Evolutionary conservation across 2,329 filamentous ascomycete genomes (phyloP).

Genomic region (Apiospora pterosperma): DNA sequence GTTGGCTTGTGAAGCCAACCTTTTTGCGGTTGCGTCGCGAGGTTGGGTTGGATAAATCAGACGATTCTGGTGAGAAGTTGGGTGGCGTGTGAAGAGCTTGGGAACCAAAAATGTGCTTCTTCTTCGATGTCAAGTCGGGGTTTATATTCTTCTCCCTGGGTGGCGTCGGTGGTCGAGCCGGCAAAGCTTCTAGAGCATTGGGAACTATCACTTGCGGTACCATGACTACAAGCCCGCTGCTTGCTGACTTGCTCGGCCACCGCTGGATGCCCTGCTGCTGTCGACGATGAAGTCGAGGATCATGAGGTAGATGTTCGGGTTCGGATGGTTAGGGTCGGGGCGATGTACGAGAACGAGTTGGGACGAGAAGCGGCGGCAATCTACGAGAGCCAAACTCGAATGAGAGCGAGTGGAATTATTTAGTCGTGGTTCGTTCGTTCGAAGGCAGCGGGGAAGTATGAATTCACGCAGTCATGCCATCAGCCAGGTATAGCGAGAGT

Average conservation of each 20-base stretch:
- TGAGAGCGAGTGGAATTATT: background rate
- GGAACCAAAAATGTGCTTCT: constrained; percentile 32
- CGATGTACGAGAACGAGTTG: background rate
- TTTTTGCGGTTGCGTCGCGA: constrained; percentile 47
- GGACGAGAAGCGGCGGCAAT: background rate
- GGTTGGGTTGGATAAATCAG: constrained; percentile 38
- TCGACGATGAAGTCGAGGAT: background rate
- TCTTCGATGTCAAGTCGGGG: constrained; percentile 23
- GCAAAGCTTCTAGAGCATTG: constrained; percentile 46
- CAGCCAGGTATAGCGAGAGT: background rate
- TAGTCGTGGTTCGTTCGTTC: background rate
- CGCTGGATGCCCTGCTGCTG: constrained; percentile 11
- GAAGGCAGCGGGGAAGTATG: background rate
- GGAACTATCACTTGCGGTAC: constrained; percentile 31
- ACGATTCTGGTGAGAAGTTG: constrained; percentile 41
- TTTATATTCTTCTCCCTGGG: constrained; percentile 52
- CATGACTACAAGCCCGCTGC: constrained; percentile 31
- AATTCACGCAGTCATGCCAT: background rate
- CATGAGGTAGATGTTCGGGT: constrained; percentile 4
- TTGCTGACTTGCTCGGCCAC: constrained; percentile 22
- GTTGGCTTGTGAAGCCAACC: constrained; percentile 54
- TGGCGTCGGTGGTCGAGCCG: constrained; percentile 63
- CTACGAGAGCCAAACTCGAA: background rate
- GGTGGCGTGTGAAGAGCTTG: constrained; percentile 50
- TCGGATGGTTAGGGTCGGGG: background rate